Base-by-base conservation (phyloP, 2,329 filamentous ascomycete genomes). In the Hymenoscyphus linearis region DNA sequence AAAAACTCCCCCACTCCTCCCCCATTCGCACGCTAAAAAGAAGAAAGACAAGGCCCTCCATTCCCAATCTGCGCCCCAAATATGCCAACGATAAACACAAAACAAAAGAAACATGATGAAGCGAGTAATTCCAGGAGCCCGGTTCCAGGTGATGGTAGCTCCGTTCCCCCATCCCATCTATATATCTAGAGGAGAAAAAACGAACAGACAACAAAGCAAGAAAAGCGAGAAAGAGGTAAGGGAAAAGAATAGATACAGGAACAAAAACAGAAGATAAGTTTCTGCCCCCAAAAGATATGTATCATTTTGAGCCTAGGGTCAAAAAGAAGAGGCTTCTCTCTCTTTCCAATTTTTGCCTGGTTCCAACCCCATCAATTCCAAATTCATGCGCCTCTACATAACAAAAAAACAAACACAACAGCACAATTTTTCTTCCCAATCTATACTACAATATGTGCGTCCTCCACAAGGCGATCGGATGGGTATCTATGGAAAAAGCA, bases 401-500 rank as follows among this genome's bases (percentile, higher is more conserved):
- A 22, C 50, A 53, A 53, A 53, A 22, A 16, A 53, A 47, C 10
- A 13, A 16, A 22, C 40, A 16, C 40, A 31, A 53, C 22, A 53
- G 50, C 16, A 53, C 50, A 53, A 53, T 53, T 53, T 53, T 53
- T 47, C 40, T 47, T 47, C 26, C 50, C 50, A 53, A 53, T 53
- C 50, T 53, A 53, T 53, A 34, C 25, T 53, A 53, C 50, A 53
- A 53, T 53, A 53, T 53, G 18, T 52, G 27, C 22, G 50, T 25
- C 14, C 22, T 25, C 50, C 26, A 22, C 25, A 27, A 26, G 50
- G 50, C 27, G 50, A 13, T 26, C 27, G 25, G 25, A 34, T 53
- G 50, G 50, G 50, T 53, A 53, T 53, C 50, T 53, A 53, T 53
- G 25, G 27, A 34, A 53, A 47, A 53, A 53, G 50, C 50, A 53